Evolutionary conservation across 306 rosid species (phyloP).

Genomic region (Pyrus bretschneideri): DNA sequence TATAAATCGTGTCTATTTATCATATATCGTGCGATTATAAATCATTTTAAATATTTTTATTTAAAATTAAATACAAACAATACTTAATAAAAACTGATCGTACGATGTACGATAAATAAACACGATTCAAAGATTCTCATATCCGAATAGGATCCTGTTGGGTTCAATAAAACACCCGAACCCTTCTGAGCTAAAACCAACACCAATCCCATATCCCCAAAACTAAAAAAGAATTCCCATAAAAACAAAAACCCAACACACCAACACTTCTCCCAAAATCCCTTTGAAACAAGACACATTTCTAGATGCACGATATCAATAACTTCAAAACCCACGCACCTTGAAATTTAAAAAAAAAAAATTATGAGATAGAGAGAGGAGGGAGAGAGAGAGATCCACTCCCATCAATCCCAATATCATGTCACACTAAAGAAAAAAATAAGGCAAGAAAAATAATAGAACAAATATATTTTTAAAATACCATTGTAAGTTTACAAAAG

Average conservation of each 20-base stretch:
- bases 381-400: background rate
- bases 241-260: slow-evolving; percentile 17
- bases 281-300: slow-evolving; percentile 37
- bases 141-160: too few species aligned
- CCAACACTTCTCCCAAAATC: slow-evolving; percentile 19
- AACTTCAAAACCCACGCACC: slow-evolving; percentile 28
- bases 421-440: background rate
- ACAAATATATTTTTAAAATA: too few species aligned
- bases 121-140: too few species aligned
- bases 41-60: too few species aligned
- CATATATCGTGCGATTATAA: rapidly evolving
- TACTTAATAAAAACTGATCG: too few species aligned
- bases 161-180: slow-evolving; percentile 17
- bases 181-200: slow-evolving; percentile 26
- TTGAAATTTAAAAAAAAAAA: slow-evolving; percentile 30
- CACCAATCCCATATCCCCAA: slow-evolving; percentile 29
- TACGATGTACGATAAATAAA: rapidly evolving
- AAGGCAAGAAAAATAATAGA: background rate
- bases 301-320: slow-evolving; percentile 17
- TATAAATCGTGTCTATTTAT: rapidly evolving
- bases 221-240: slow-evolving; percentile 27
- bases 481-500: too few species aligned
- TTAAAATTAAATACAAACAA: too few species aligned
- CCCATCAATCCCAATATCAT: slow-evolving; percentile 41
- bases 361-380: background rate